Conservation (phyloP, 1,284 basidiomycete species). For the Trametes hirsuta region DNA sequence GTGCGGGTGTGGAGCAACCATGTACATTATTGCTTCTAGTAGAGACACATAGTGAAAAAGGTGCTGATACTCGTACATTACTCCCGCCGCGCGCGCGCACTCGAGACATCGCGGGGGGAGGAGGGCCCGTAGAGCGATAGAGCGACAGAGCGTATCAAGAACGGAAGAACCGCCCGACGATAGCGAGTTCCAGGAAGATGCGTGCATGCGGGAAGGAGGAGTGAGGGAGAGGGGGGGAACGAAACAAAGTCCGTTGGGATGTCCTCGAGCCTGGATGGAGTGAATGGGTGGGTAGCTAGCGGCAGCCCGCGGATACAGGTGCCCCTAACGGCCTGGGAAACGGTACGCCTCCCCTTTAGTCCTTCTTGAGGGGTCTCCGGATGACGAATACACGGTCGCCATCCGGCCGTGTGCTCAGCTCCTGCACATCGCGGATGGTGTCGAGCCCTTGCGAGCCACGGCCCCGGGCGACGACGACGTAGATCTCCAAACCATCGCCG, state of each 20-base stretch:
- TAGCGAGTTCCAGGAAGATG: background rate
- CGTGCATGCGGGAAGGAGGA: background rate
- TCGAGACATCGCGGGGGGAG: constrained; percentile 12
- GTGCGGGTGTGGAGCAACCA: background rate
- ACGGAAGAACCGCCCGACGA: background rate
- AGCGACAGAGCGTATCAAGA: constrained; percentile 5
- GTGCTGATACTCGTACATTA: constrained; percentile 25
- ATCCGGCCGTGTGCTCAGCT: constrained; percentile 57
- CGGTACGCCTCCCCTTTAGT: constrained; percentile 36
- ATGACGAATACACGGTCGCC: constrained; percentile 78
- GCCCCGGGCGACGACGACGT: constrained; percentile 77
- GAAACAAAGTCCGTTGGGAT: constrained; percentile 14
- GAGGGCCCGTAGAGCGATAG: constrained; percentile 15
- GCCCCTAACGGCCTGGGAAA: background rate
- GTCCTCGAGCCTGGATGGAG: constrained; percentile 6
- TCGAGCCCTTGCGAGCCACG: constrained; percentile 67
- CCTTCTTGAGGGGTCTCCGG: constrained; percentile 74
- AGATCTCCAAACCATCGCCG: constrained; percentile 92
- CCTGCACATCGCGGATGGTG: constrained; percentile 59
- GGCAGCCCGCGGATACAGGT: constrained; percentile 1
- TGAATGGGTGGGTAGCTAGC: constrained; percentile 3
- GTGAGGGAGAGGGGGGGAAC: background rate
- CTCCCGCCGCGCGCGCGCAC: constrained; percentile 20
- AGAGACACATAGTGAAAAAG: constrained; percentile 11
- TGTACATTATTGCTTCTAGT: constrained; percentile 24